Base-by-base conservation (phyloP, 768 basidiomycete genomes). In the Serendipita sp. region DNA sequence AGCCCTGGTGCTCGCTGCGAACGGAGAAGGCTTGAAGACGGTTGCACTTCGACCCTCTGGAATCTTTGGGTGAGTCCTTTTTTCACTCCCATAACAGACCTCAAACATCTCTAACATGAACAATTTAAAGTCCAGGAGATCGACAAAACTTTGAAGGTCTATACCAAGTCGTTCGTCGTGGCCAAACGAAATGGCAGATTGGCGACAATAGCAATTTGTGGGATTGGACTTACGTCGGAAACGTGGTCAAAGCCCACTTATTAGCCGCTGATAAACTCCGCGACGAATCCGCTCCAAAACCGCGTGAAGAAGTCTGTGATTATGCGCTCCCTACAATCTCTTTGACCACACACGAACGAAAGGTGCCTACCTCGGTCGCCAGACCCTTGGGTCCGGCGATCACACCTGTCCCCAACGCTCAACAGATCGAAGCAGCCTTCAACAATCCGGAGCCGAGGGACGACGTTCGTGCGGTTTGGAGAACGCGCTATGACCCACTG, bases 161-260 rank as follows among this genome's bases (percentile, higher is more conserved):
- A 41, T 85, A 83, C 72, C 76, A 85, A 65, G 92, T 86, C 2
- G 87, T 90, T 73, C 79, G 87, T 70, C 80, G 83, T 48, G 83
- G 84, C 16, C 88, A 96, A 73, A 92, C 91, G 0, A 85, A 89
- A 68, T 89, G 91, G 79, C 94, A 97, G 74, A 85, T 99, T 68
- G 96, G 96, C 44, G 79, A 88, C 75, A 96, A 97, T 75, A 84
- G 81, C 68, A 98, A 98, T 73, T 75, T 98, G 2, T 92, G 90
- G 70, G 96, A 98, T 74, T 93, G 88, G 83, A 96, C 94, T 3
- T 97, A 97, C 71, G 91, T 98, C 69, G 91, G 85, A 64, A 99
- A 99, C 73, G 86, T 95, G 67, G 95, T 93, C 1, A 83, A 88
- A 70, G 94, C 93, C 2, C 96, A 99, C 73, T 77, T 99, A 13